Evolutionary conservation across 805 yeast species (phyloP).

Genomic region (Torulaspora indica): DNA sequence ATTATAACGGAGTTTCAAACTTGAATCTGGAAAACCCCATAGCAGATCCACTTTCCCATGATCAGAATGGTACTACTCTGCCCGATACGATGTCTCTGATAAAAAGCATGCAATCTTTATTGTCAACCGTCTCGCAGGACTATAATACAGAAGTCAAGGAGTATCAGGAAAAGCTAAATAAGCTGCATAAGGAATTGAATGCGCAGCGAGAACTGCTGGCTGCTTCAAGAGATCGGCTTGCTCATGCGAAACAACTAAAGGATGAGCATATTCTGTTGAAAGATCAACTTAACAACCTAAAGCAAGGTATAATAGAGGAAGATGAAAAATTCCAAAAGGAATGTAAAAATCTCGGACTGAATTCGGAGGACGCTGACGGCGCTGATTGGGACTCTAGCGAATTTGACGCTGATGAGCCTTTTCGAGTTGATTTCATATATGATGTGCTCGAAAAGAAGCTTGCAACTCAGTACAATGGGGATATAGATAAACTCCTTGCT

Average conservation of each 20-base stretch:
- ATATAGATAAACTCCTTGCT: conserved; percentile 28
- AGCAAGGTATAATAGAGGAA: conserved; percentile 61
- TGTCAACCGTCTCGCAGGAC: conserved; percentile 50
- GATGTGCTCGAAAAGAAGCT: conserved; percentile 46
- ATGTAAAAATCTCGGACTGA: conserved; percentile 37
- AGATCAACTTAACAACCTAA: conserved; percentile 53
- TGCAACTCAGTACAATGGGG: conserved; percentile 31
- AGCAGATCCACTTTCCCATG: conserved; percentile 3
- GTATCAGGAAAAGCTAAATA: conserved; percentile 50
- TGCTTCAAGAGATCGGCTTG: conserved; percentile 25
- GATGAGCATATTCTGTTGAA: conserved; percentile 51
- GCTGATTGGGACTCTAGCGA: conserved; percentile 45
- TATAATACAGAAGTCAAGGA: conserved; percentile 53
- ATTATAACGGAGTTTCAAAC: conserved; percentile 12
- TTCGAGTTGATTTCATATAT: conserved; percentile 58
- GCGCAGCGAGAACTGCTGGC: conserved; percentile 26
- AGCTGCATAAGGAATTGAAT: conserved; percentile 43
- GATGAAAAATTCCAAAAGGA: conserved; percentile 48
- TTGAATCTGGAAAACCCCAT: conserved; percentile 6
- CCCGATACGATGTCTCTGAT: conserved; percentile 34
- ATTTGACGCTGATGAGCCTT: conserved; percentile 90
- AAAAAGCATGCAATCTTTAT: conserved; percentile 47
- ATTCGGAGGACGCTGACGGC: conserved; percentile 27
- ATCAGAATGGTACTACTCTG: conserved; percentile 10
- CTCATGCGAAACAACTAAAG: conserved; percentile 41